Evolutionary conservation across 805 yeast species (phyloP).

Genomic region (Teunomyces panamensis): DNA sequence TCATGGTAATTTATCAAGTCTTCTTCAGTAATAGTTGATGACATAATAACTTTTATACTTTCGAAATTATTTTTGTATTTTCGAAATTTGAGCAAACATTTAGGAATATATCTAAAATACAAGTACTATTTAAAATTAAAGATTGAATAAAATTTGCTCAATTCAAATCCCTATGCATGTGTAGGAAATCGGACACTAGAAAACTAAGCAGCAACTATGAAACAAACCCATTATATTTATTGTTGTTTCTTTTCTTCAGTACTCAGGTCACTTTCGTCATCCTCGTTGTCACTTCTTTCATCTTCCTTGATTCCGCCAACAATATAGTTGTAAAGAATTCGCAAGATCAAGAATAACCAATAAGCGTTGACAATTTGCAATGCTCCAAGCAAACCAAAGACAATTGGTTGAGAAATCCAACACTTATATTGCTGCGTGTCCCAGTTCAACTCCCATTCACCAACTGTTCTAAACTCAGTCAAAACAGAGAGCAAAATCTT

Average conservation of each 20-base stretch:
- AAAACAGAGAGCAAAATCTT: constrained; percentile 78
- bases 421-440: constrained; percentile 93
- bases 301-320: constrained; percentile 63
- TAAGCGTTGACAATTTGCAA: constrained; percentile 82
- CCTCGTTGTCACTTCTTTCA: constrained; percentile 86
- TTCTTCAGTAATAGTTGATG: constrained; percentile 4
- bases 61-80: constrained; percentile 1
- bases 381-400: constrained; percentile 71
- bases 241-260: constrained; percentile 15
- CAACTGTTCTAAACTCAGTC: constrained; percentile 84
- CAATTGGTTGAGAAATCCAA: constrained; percentile 90
- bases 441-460: constrained; percentile 78
- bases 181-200: not conserved
- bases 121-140: not conserved
- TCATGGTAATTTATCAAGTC: constrained; percentile 19
- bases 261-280: constrained; percentile 35
- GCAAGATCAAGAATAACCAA: constrained; percentile 81
- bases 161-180: not conserved
- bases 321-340: constrained; percentile 69
- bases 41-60: not conserved
- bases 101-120: not conserved
- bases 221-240: not conserved
- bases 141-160: not conserved
- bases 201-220: not conserved
- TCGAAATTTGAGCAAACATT: not conserved